Evolutionary conservation across 2,329 filamentous ascomycete genomes (phyloP).

Genomic region (Aspergillus neotritici): DNA sequence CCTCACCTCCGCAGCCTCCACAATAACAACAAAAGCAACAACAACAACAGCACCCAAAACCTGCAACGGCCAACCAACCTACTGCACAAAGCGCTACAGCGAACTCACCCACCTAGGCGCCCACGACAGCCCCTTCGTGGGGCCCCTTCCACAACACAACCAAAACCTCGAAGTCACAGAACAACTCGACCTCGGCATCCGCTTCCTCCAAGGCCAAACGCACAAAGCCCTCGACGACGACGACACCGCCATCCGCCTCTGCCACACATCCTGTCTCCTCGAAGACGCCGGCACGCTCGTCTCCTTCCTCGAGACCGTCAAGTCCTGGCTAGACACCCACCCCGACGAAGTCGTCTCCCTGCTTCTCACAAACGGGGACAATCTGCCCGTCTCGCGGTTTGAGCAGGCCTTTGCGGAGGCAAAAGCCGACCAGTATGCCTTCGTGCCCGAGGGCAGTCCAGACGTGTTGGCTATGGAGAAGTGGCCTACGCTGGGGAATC

Average conservation of each 20-base stretch:
- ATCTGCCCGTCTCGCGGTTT: constrained; percentile 27
- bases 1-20: constrained; percentile 5
- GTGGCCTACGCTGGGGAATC: constrained; percentile 41
- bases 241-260: constrained; percentile 52
- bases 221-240: constrained; percentile 45
- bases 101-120: constrained; percentile 58
- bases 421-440: constrained; percentile 32
- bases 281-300: constrained; percentile 55
- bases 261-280: constrained; percentile 59
- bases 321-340: constrained; percentile 55
- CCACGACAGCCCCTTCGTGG: constrained; percentile 62
- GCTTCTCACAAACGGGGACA: constrained; percentile 58
- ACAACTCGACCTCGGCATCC: constrained; percentile 58
- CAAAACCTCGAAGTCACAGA: constrained; percentile 55
- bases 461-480: constrained; percentile 26
- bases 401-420: constrained; percentile 28
- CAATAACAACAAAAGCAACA: no score
- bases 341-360: constrained; percentile 58
- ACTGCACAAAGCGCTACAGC: constrained; percentile 56
- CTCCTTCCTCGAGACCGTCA: constrained; percentile 53
- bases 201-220: constrained; percentile 61
- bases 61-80: constrained; percentile 56
- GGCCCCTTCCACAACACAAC: constrained; percentile 50
- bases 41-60: constrained; percentile 8
- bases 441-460: constrained; percentile 30